Base-by-base conservation (phyloP, 352 stramenopile genomes). In the Plasmopara muralis region DNA sequence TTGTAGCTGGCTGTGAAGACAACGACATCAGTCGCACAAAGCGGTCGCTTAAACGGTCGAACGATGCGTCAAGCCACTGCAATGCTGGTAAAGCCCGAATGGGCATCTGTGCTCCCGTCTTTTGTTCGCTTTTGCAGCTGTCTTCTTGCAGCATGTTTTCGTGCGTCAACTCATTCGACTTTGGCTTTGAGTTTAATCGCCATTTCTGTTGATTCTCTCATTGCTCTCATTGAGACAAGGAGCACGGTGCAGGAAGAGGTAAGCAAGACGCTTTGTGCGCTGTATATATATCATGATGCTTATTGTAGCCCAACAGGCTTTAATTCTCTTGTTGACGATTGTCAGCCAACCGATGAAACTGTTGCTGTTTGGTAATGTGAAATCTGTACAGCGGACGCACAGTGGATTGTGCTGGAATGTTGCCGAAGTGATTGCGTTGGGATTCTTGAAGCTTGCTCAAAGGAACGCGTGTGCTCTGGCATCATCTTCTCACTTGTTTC, bases 401-500 rank as follows among this genome's bases (percentile, higher is more conserved):
- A 67, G 60, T 14, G 55, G 57, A 7, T 43, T 84, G 20, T 83
- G 74, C 25, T 91, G 77, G 80, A 74, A 85, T 52, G 67, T 91
- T 9, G 81, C 77, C 1, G 64, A 78, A 45, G 62, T 60, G 8
- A 78, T 88, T 20, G 76, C 77, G 6, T 16, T 57, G 10, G 62
- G 66, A 6, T 70, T 91, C 15, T 71, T 65, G 1, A 48, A 64
- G 2, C 66, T 91, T 16, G 70, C 72, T 0, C 45, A n/a, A 16
- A 65, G 49, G 9, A 74, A 83, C 47, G 53, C 60, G 40, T 57
- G 47, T 1, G 50, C 66, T 6, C 58, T 91, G 28, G 63, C 67
- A 14, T 75, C 78, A 1, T 91, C 73, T 6, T 64, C 81, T 16
- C 81, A 91, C 43, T 65, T 91, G 31, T 83, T 91, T 29, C 72